These are phyloP conservation scores for Dalbergia cultrata DNA, from an alignment of 306 rosid species.

Conservation along the genomic window DNA sequence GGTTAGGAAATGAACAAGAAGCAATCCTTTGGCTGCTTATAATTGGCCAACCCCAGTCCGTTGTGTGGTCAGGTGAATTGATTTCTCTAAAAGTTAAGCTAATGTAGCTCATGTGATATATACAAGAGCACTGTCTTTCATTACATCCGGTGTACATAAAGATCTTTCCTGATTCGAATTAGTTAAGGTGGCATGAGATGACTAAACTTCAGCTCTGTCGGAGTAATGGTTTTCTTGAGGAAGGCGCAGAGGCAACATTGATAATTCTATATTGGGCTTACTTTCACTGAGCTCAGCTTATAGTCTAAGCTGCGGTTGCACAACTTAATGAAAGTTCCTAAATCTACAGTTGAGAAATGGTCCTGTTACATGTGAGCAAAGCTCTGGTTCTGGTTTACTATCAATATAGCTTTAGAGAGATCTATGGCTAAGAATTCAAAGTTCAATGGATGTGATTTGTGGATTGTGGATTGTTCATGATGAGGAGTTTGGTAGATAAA, in stretches of 20 bases:
- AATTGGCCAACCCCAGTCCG: neutral
- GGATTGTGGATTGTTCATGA: neutral
- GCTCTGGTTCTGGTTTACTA: constrained; percentile 1
- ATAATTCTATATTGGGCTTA: neutral
- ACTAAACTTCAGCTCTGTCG: neutral
- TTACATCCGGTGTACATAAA: neutral
- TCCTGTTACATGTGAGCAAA: neutral
- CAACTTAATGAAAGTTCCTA: neutral
- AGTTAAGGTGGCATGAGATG: constrained; percentile 2
- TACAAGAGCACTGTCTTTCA: no score
- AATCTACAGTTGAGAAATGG: neutral
- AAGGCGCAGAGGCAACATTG: neutral
- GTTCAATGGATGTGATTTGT: neutral
- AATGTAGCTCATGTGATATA: no score
- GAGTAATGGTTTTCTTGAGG: neutral
- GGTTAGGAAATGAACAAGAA: neutral
- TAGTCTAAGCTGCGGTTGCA: constrained; percentile 12
- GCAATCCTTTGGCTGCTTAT: neutral
- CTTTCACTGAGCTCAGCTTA: neutral
- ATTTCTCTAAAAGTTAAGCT: neutral
- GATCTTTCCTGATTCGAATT: neutral
- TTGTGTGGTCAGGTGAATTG: neutral
- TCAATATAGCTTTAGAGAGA: neutral
- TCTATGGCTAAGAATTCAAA: neutral
- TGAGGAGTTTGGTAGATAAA: constrained; percentile 5